Evolutionary conservation across 2,329 filamentous ascomycete species (phyloP), one percentile per base, ranked within the genome.

Genomic region (Pseudogymnoascus sp.): DNA sequence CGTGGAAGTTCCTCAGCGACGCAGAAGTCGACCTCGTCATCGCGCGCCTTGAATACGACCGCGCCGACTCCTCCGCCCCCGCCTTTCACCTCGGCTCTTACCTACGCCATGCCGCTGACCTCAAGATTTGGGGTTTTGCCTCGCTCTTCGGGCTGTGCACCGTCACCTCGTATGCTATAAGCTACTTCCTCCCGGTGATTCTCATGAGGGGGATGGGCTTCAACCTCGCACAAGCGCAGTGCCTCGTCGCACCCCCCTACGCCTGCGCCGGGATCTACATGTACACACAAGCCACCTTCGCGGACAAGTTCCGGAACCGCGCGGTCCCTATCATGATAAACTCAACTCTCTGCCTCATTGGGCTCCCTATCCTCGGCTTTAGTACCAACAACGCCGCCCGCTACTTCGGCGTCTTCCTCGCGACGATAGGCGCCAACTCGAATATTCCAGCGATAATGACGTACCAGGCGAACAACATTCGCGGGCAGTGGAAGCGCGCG

Each of bases 401-500:
- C 6, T 85, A 84, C 67, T 80, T 83, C 50, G 84, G 83, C 8
- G 80, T 85, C 47, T 67, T 59, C 26, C 26, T 59, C 14, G 26
- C 50, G 6, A 59, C 26, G 14, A 33, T 33, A 8, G 50, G 24
- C 10, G 14, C 50, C 1, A 92, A 92, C 74, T 82, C 86, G 67
- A 95, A 95, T 72, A 80, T 93, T 4, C 91, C 91, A 0, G 80
- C 85, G 1, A 79, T 84, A 44, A 85, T 96, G 78, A 83, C 89
- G 0, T 95, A 91, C 77, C 90, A 93, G 77, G 89, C 90, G 40
- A 93, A 93, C 77, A 95, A 95, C 75, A 87, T 96, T 71, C 86
- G 90, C 61, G 91, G 90, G 0, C 90, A 95, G 76, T 96, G 90
- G 89, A 96, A 93, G 78, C 85, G 91, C 59, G 90, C 90, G 1